A percentile compares a stretch with the other conserved stretches of the same genome.
Conservation (phyloP, 2,329 filamentous ascomycete species). For the Truncatella angustata region DNA sequence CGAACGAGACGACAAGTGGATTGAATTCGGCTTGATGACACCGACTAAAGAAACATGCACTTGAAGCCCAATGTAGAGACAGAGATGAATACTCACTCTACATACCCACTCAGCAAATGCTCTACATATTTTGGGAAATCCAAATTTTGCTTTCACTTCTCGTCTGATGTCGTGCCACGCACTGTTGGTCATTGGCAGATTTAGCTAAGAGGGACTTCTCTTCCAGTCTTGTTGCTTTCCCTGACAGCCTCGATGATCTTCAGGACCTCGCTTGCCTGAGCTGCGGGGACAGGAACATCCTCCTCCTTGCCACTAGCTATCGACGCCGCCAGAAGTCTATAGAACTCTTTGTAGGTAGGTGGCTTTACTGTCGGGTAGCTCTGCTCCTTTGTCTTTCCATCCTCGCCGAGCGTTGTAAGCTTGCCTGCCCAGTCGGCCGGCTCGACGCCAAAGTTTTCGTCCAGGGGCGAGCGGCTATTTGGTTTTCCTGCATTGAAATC, state of each 20-base stretch:
- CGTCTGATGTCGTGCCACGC: too few species aligned
- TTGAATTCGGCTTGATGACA: too few species aligned
- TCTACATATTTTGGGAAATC: too few species aligned
- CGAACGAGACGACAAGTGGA: too few species aligned
- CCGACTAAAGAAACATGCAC: too few species aligned
- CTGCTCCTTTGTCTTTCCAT: constrained; percentile 45
- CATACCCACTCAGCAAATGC: too few species aligned
- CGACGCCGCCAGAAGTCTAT: constrained; percentile 51
- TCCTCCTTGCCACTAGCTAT: constrained; percentile 46
- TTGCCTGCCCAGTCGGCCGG: constrained; percentile 54
- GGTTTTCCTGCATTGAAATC: not conserved
- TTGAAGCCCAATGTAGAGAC: too few species aligned
- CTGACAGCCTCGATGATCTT: constrained; percentile 49
- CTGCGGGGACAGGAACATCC: constrained; percentile 50
- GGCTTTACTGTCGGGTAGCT: constrained; percentile 59
- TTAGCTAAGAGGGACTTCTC: constrained; percentile 33
- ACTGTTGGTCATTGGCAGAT: too few species aligned
- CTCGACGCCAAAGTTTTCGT: constrained; percentile 65
- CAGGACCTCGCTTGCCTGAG: constrained; percentile 53
- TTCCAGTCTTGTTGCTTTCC: constrained; percentile 48
- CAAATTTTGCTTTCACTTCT: too few species aligned
- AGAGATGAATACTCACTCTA: too few species aligned
- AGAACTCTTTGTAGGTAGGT: constrained; percentile 68
- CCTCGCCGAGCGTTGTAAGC: constrained; percentile 53
- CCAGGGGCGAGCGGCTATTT: constrained; percentile 58